A percentile compares a stretch with the other conserved stretches of the same genome.
phyloP scores from a whole-genome alignment of 2,329 filamentous ascomycete genomes.

The Phialocephala sp. region DNA sequence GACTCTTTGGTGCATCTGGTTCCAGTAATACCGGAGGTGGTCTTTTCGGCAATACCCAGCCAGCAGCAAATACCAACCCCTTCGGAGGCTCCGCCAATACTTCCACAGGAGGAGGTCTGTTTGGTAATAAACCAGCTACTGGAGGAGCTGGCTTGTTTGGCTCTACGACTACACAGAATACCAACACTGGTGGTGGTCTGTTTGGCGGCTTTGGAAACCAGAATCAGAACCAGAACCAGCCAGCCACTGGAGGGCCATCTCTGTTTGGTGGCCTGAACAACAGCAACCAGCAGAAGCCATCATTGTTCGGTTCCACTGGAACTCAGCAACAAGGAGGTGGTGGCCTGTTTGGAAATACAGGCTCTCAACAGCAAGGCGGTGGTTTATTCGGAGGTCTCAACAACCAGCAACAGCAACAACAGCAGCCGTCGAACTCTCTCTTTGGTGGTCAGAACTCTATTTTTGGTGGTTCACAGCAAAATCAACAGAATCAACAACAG shows the following conservation, averaged over 20 bases:
- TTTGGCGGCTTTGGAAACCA: conserved; percentile 43
- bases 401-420: conserved; percentile 40
- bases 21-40: conserved; percentile 40
- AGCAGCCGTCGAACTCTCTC: conserved; percentile 61
- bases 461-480: conserved; percentile 61
- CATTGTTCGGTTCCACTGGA: conserved; percentile 37
- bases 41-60: conserved; percentile 47
- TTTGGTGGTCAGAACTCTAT: conserved; percentile 66
- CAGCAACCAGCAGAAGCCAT: conserved; percentile 60
- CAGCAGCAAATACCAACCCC: conserved; percentile 40
- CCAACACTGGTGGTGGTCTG: conserved; percentile 47
- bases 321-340: neutral
- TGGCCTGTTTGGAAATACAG: conserved; percentile 50
- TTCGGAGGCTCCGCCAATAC: conserved; percentile 40
- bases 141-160: conserved; percentile 51
- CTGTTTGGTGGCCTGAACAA: conserved; percentile 56
- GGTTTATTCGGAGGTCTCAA: conserved; percentile 42
- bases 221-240: conserved; percentile 47
- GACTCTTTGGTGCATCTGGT: conserved; percentile 50
- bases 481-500: conserved; percentile 59
- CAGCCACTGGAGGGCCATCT: conserved; percentile 47
- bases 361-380: conserved; percentile 49
- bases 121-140: conserved; percentile 46
- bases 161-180: conserved; percentile 43
- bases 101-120: conserved; percentile 46